These are phyloP conservation scores for Dittrichia graveolens DNA, from an alignment of 129 eudicot species.

Conservation along the genomic window DNA sequence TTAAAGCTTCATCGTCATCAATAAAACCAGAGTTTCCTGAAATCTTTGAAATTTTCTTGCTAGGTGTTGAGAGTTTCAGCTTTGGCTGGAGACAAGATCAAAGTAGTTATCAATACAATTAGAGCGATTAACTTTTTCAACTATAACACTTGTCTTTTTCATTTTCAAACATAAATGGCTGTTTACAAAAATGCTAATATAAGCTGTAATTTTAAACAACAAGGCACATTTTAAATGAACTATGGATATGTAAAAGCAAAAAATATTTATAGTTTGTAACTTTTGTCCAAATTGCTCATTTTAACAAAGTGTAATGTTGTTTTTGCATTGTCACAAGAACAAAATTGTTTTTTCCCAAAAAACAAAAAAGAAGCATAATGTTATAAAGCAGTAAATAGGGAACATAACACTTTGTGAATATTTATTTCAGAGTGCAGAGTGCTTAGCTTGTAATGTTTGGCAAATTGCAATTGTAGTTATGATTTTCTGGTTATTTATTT, in stretches of 20 bases:
- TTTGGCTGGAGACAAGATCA: slow-evolving; percentile 45
- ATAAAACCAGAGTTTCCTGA: slow-evolving; percentile 38
- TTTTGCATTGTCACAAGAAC: slow-evolving; percentile 10
- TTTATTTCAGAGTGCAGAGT: no score
- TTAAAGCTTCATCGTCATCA: slow-evolving; percentile 76
- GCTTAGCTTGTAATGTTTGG: no score
- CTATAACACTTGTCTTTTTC: neutral
- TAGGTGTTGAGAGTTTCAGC: slow-evolving; percentile 47
- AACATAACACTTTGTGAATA: neutral
- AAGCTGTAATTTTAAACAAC: neutral
- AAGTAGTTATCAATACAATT: slow-evolving; percentile 1
- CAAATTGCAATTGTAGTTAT: no score
- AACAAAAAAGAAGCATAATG: slow-evolving; percentile 1
- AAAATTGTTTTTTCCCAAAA: neutral
- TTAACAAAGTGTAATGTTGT: neutral
- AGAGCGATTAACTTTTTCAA: neutral
- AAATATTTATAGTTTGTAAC: neutral
- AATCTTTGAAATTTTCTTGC: slow-evolving; percentile 47
- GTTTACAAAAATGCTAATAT: neutral
- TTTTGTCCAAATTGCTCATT: neutral
- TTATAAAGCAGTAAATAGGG: neutral
- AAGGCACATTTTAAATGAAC: neutral
- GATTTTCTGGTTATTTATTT: no score
- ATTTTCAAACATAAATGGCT: neutral
- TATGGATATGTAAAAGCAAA: neutral